Base-by-base conservation (phyloP, 768 basidiomycete genomes). In the Pulveroboletus sp. region DNA sequence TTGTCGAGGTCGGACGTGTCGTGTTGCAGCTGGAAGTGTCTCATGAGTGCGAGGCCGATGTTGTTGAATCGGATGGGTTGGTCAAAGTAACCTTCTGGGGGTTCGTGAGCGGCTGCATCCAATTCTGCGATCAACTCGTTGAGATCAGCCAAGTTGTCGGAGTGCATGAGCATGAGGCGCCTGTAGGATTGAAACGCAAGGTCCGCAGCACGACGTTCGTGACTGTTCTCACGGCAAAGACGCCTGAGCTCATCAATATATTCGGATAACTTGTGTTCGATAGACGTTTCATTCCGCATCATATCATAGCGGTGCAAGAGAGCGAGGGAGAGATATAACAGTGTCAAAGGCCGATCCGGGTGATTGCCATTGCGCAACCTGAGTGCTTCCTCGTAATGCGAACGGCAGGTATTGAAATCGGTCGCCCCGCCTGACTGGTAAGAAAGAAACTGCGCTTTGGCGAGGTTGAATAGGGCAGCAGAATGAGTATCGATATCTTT, bases 391-490 rank as follows among this genome's bases (percentile, higher is more conserved):
- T 16, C 45, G 32, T 55, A 55, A 17, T 35, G 27, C 1, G 14
- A 17, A 6, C 34, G 47, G 7, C 45, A 35, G 10, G 10, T 11
- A 6, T 54, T 17, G 23, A 59, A 43, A 9, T 42, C 6, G 14
- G 4, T 10, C 12, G 26, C 43, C 2, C 49, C 49, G 7, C 32
- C 3, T 22, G 27, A 24, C 14, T 43, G 57, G 14, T 36, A 48
- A n/a, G 14, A 9, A n/a, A 51, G 35, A 17, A 49, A 49, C 24
- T 27, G 17, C 17, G 32, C 53, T 9, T 47, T 55, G 10, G 53
- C 57, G n/a, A 59, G 49, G 45, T 59, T 59, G 26, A 36, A 48
- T 5, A 59, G 27, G 16, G 44, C 43, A 5, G 44, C 43, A 9
- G 57, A 53, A n/a, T 40, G 54, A n/a, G n/a, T n/a, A 43, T 24